Conservation (phyloP, 306 rosid species). For the Rubus idaeus region DNA sequence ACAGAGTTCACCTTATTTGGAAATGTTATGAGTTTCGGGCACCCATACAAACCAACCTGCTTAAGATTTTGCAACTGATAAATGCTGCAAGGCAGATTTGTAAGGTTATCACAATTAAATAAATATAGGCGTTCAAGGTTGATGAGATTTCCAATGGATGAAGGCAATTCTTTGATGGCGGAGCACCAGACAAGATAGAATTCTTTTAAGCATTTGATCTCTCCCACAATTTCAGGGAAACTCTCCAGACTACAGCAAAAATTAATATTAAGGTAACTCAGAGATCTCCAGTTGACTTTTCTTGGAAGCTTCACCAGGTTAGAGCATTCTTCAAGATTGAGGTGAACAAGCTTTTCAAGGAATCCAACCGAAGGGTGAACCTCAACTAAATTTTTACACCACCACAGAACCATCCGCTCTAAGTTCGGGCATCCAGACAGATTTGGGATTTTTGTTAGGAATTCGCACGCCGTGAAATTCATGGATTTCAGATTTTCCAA, state of each 20-base stretch:
- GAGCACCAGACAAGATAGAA: accelerated
- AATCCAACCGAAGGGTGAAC: neutral
- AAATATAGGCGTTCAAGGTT: accelerated
- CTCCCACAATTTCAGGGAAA: conserved; percentile 12
- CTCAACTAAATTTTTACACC: neutral
- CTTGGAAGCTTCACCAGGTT: neutral
- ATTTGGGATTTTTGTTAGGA: neutral
- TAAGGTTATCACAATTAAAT: accelerated
- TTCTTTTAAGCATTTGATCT: neutral
- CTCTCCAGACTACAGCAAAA: neutral
- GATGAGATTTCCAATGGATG: neutral
- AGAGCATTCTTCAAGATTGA: neutral
- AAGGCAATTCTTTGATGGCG: neutral
- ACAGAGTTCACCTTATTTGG: no score
- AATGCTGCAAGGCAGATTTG: neutral
- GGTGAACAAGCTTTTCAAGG: neutral
- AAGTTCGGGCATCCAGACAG: neutral
- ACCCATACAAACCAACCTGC: no score
- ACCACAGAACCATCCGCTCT: neutral
- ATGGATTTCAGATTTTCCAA: neutral
- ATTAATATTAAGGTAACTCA: neutral
- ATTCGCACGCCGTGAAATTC: neutral
- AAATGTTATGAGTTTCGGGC: no score
- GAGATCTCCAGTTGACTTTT: neutral
- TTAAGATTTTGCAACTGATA: no score